Evolutionary conservation across 805 yeast genomes (phyloP), one percentile per base, ranked within the genome.

Genomic region (Metschnikowia colocasiae): DNA sequence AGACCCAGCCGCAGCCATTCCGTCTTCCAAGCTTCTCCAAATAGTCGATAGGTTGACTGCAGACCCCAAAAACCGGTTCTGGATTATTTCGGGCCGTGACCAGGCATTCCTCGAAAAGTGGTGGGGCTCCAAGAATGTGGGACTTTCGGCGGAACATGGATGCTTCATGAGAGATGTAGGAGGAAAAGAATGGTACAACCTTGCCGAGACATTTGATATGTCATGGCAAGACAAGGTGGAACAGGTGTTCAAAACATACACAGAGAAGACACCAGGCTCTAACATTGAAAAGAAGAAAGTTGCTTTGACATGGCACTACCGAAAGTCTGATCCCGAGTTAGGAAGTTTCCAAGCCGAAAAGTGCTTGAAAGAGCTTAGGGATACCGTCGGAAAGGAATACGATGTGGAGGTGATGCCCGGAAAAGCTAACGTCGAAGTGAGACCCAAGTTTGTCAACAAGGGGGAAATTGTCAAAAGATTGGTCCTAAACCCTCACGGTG

Each of bases 1-100:
- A 33, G 98, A 94, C 58, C 99, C 99, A 1, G 89, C 92, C n/a
- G 97, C 98, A 0, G 99, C 99, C 0, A 86, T 94, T 35, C 99
- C 99, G 2, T 82, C 96, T 0, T 82, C 83, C 3, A 76, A 85
- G 55, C 72, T 94, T 38, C 74, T 80, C 45, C 65, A 73, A 7
- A 79, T 85, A 10, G 65, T 94, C 49, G 73, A 77, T 23, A 69
- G 73, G 26, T 73, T 94, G 45, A 74, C 85, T 2, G 72, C 74
- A 12, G 98, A 92, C 63, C 89, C 92, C 6, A 74, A 74, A 50
- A 94, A 94, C 67, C 84, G 82, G 62, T 83, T 94, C 36, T 94
- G 99, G 99, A 81, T 94, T 54, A 92, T 94, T 50, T 85, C 95
- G 34, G 99, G 99, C 2, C 80, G 99, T 57, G 99, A 94, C 65